Conservation (phyloP, 179 eudicot species). For the Spergularia azorica region DNA sequence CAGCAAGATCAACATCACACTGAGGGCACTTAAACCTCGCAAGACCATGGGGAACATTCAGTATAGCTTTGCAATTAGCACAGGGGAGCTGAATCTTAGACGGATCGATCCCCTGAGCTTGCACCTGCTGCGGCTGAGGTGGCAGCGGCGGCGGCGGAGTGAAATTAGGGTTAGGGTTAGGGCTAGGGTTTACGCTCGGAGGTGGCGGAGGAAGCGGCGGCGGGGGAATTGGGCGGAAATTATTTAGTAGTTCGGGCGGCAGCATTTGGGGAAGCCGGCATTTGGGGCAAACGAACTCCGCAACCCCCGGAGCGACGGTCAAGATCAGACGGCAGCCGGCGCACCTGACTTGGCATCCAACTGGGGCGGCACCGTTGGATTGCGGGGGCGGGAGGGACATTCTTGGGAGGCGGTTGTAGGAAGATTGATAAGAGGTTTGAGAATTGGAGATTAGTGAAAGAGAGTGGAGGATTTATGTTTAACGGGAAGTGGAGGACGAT, state of each 20-base stretch:
- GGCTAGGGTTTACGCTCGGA: slow-evolving; percentile 34
- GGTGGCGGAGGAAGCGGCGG: slow-evolving; percentile 11
- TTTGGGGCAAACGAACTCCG: slow-evolving; percentile 73
- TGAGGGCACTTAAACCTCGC: slow-evolving; percentile 85
- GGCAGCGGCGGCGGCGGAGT: slow-evolving; percentile 5
- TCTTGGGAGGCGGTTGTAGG: not conserved
- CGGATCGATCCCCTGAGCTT: slow-evolving; percentile 79
- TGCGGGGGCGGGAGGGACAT: slow-evolving; percentile 10
- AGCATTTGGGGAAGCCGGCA: slow-evolving; percentile 81
- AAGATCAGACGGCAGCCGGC: slow-evolving; percentile 77
- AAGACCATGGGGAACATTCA: slow-evolving; percentile 91
- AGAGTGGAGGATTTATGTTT: not conserved
- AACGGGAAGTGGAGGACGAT: slow-evolving; percentile 6
- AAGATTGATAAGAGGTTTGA: not conserved
- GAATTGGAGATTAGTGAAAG: not conserved
- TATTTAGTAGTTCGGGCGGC: slow-evolving; percentile 62
- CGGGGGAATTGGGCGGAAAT: slow-evolving; percentile 24
- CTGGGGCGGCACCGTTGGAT: slow-evolving; percentile 11
- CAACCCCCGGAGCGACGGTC: slow-evolving; percentile 57
- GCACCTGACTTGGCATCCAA: slow-evolving; percentile 62
- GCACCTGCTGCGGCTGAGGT: slow-evolving; percentile 20
- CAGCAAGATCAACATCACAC: slow-evolving; percentile 70
- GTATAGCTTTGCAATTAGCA: slow-evolving; percentile 88
- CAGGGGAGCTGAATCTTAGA: slow-evolving; percentile 93
- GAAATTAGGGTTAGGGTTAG: slow-evolving; percentile 37